phyloP scores from a whole-genome alignment of 352 stramenopile genomes.

The Phytophthora sansomeana region DNA sequence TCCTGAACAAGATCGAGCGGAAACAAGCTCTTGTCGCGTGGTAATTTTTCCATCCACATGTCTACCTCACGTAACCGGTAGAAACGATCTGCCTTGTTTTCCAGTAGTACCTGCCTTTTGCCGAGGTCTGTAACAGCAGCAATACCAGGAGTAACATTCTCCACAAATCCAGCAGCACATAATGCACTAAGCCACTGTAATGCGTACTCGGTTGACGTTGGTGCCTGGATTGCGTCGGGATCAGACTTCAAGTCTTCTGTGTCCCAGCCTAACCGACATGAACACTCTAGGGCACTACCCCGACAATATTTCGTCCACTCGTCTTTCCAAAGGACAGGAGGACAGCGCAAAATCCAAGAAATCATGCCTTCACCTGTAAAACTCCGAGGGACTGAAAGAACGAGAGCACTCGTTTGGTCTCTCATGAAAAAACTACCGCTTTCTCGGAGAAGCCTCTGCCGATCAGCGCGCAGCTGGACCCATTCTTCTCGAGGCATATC shows the following conservation, averaged over 20 bases:
- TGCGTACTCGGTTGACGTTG: slow-evolving; percentile 32
- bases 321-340: slow-evolving; percentile 60
- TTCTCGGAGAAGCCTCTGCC: slow-evolving; percentile 57
- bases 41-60: slow-evolving; percentile 47
- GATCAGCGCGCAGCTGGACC: slow-evolving; percentile 48
- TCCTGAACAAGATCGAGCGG: slow-evolving; percentile 74
- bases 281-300: slow-evolving; percentile 28
- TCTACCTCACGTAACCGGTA: slow-evolving; percentile 70
- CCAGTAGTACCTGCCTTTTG: slow-evolving; percentile 53
- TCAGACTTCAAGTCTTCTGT: slow-evolving; percentile 42
- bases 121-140: slow-evolving; percentile 29
- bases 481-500: slow-evolving; percentile 55
- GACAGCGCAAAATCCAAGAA: slow-evolving; percentile 58
- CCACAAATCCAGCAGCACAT: slow-evolving; percentile 65
- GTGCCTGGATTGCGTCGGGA: slow-evolving; percentile 60
- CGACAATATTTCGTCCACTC: slow-evolving; percentile 61
- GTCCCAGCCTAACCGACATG: slow-evolving; percentile 48
- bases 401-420: slow-evolving; percentile 47
- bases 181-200: slow-evolving; percentile 69
- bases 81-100: slow-evolving; percentile 53
- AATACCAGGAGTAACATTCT: slow-evolving; percentile 46
- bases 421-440: slow-evolving; percentile 61
- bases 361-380: slow-evolving; percentile 76
- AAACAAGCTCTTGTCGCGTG: slow-evolving; percentile 52
- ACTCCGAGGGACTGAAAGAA: slow-evolving; percentile 48